Conservation (phyloP, 345 rosid genomes). For the Brassica incana region DNA sequence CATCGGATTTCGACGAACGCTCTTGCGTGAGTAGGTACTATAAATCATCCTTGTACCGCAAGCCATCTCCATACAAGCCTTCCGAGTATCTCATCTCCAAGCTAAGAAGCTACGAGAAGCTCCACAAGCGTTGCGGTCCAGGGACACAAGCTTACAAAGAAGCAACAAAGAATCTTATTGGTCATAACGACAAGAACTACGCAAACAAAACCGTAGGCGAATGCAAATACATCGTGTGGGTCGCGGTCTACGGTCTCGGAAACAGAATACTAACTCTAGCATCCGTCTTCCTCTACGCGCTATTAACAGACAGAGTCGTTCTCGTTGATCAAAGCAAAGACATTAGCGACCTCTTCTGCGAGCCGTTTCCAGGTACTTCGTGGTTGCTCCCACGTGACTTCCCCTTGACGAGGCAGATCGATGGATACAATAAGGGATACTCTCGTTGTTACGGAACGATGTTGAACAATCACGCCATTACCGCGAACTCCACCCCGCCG, state of each 20-base stretch:
- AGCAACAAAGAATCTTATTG: conserved; percentile 31
- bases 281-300: neutral
- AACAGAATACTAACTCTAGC: neutral
- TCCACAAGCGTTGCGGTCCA: conserved; percentile 46
- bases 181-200: conserved; percentile 8
- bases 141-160: conserved; percentile 29
- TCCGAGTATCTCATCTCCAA: conserved; percentile 40
- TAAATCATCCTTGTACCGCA: conserved; percentile 31
- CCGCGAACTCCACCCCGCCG: conserved; percentile 20
- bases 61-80: conserved; percentile 40
- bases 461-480: neutral
- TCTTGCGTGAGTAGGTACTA: conserved; percentile 45
- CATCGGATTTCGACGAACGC: conserved; percentile 26
- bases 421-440: neutral
- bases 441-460: neutral
- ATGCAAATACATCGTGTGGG: neutral
- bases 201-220: neutral
- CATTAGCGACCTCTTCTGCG: neutral
- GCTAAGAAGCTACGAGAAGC: conserved; percentile 43
- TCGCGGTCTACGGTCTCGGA: neutral
- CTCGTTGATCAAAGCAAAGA: neutral
- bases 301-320: neutral
- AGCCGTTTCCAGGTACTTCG: neutral
- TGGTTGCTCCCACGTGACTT: neutral
- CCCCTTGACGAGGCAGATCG: neutral